Percentiles rank a stretch among this genome's conserved stretches.
Evolutionary conservation across 257 asterid species (phyloP).

Genomic region (Nicotiana tabacum): DNA sequence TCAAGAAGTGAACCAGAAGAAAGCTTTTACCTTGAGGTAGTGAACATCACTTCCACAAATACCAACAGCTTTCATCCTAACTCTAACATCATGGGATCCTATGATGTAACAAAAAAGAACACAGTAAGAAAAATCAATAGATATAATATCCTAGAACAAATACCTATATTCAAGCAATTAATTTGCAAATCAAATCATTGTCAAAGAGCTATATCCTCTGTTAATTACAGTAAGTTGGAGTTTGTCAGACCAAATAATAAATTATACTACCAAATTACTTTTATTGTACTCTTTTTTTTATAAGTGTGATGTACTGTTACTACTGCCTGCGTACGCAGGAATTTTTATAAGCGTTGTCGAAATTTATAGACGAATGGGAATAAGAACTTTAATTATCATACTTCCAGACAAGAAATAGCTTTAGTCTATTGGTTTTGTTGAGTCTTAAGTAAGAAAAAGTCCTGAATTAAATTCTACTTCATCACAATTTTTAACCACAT

Average conservation of each 20-base stretch:
- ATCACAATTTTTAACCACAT: too few species aligned
- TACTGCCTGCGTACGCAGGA: too few species aligned
- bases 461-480: too few species aligned
- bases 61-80: constrained; percentile 93
- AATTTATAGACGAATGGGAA: too few species aligned
- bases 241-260: background rate
- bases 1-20: background rate
- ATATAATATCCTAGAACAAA: background rate
- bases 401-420: too few species aligned
- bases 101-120: background rate
- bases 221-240: background rate
- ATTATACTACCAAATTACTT: background rate
- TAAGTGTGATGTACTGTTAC: too few species aligned
- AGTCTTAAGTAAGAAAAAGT: too few species aligned
- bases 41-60: constrained; percentile 99
- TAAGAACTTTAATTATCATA: too few species aligned
- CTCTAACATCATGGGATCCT: constrained; percentile 86
- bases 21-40: constrained; percentile 60
- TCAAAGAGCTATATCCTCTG: background rate
- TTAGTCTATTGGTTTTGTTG: too few species aligned
- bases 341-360: too few species aligned
- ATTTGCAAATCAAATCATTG: background rate
- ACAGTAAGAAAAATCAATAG: background rate
- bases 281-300: background rate
- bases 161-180: background rate